Base-by-base conservation (phyloP, 495 filamentous ascomycete genomes). In the Trichoderma gamsii region DNA sequence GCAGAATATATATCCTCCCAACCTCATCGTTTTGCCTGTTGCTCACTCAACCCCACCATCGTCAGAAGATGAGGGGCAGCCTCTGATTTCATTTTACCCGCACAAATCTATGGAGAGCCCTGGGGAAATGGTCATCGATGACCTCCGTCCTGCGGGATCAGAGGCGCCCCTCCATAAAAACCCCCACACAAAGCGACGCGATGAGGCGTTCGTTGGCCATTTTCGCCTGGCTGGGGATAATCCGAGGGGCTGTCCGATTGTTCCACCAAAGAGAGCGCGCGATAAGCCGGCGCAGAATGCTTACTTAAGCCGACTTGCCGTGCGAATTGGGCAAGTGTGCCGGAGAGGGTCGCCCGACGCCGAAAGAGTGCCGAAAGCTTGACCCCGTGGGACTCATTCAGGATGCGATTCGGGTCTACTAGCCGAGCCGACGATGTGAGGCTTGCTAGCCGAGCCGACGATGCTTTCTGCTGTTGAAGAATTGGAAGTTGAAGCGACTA, bases 211-310 rank as follows among this genome's bases (percentile, higher is more conserved):
- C 44, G 44, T n/a, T 32, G 41, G 23, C n/a, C 35, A 38, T 38
- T 38, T 38, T 38, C 35, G 8, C 35, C 35, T 38, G 35, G 3
- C 35, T 38, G 35, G 18, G 59, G 64, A 70, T 72, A 52, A 73
- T 73, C 73, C 71, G 73, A 52, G 63, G 25, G 41, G 1, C 18
- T 16, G 64, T 69, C 70, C 70, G 70, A 72, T 69, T 72, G n/a
- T 73, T 70, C 72, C 72, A 72, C 72, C 72, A 73, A 69, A 65
- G 35, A 69, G 43, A 68, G 63, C 29, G 11, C 49, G 23, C 56
- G 56, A 61, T 32, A 32, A 18, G 25, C 56, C 56, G 56, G 16
- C n/a, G 11, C 8, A 1, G 1, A 25, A 7, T 29, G 56, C 56
- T 61, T 29, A 61, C 27, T 27, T 61, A 61, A 61, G 56, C 9